Base-by-base conservation (phyloP, 139 green algal species). In the Chlorella vulgaris region DNA sequence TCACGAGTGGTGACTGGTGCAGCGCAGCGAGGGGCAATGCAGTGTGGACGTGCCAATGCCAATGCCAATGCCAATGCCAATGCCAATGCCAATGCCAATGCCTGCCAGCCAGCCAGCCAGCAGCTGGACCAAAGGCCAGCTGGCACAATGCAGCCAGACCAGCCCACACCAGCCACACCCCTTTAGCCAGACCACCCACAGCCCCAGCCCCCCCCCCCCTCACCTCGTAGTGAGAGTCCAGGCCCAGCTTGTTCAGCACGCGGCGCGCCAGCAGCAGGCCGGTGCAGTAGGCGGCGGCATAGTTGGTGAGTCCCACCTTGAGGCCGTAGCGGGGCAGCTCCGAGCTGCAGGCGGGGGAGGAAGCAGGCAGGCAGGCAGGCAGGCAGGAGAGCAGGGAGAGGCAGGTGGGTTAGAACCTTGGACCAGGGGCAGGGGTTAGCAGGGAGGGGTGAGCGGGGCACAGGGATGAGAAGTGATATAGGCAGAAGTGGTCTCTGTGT, bases 321-420 rank as follows among this genome's bases (percentile, higher is more conserved):
- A 99, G 90, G 74, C 97, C 97, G 70, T 96, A 99, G 28, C 91
- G 86, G 29, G 93, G 91, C 70, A 99, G 94, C 92, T 99, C 97
- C 65, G 97, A 92, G 26, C 93, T 87, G 74, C 74, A 53, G 7
- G n/a, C 21, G 39, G 71, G 47, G 31, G 69, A 29, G 7, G 7
- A 7, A 55, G 7, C 18, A 29, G 28, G 26, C 4, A 18, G 62
- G 4, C 1, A 18, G 62, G 2, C 6, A 42, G n/a, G 21, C 29
- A 29, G 51, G 10, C 35, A 53, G 65, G 65, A 36, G 29, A 4
- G 21, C 18, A n/a, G 8, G 5, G 29, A 21, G 31, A 70, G 31
- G 29, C 19, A n/a, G 21, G 60, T 22, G 21, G 60, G 31, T 8
- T 42, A 69, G 29, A 36, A 31, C 2, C 40, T 29, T 4, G 3